Percentiles rank a stretch among this genome's conserved stretches.
Evolutionary conservation across 2,329 filamentous ascomycete species (phyloP).

Genomic region (Ophiostoma australiae): DNA sequence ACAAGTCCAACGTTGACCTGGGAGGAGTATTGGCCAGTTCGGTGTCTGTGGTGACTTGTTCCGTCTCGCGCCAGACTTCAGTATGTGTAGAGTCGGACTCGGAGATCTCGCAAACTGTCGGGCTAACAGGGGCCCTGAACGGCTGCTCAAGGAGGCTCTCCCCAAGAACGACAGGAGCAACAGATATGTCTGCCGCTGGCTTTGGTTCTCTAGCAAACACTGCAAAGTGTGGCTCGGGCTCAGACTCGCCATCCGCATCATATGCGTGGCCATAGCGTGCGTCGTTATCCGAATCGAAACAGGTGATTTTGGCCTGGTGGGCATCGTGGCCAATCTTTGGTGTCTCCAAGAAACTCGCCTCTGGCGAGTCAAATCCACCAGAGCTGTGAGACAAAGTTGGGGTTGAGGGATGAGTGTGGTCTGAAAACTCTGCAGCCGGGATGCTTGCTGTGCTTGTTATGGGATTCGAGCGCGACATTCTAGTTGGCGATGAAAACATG

Average conservation of each 20-base stretch:
- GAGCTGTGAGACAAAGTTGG: conserved; percentile 21
- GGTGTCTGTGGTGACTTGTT: not conserved
- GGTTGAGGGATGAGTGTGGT: conserved; percentile 20
- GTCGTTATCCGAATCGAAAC: conserved; percentile 15
- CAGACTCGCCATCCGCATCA: conserved; percentile 16
- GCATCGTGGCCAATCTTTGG: not conserved
- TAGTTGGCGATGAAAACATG: conserved; percentile 2
- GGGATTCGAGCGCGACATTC: not conserved
- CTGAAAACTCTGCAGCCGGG: not conserved
- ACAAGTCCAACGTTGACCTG: not conserved
- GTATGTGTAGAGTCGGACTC: conserved; percentile 16
- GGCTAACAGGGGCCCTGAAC: not conserved
- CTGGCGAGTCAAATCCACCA: conserved; percentile 18
- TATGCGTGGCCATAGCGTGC: conserved; percentile 2
- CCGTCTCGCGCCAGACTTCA: not conserved
- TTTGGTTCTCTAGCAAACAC: not conserved
- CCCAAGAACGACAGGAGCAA: not conserved
- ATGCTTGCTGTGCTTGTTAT: not conserved
- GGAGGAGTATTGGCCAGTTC: not conserved
- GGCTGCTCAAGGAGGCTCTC: not conserved
- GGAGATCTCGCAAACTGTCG: not conserved
- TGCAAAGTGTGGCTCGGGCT: not conserved
- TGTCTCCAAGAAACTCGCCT: conserved; percentile 20
- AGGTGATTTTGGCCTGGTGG: not conserved
- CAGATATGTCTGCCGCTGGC: not conserved